These are phyloP conservation scores for Seminavis robusta DNA, from an alignment of 108 stramenopile genomes.

Conservation along the genomic window DNA sequence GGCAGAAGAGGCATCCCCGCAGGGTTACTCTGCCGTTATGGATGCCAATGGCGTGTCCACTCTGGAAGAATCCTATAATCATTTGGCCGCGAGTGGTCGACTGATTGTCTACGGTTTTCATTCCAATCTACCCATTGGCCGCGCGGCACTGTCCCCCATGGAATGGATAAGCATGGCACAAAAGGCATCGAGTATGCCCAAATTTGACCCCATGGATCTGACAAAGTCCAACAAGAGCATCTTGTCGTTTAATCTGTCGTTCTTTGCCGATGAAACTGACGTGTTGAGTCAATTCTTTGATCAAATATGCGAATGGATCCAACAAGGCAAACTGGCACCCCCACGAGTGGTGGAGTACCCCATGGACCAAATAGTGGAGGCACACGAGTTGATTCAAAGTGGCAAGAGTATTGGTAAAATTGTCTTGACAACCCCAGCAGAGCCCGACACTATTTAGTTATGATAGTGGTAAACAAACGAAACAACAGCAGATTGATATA, in stretches of 20 bases:
- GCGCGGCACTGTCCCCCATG: conserved; percentile 59
- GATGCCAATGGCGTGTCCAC: conserved; percentile 88
- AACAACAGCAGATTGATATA: no score
- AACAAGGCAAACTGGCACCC: conserved; percentile 38
- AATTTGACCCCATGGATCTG: conserved; percentile 86
- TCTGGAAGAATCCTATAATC: conserved; percentile 72
- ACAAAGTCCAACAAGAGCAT: conserved; percentile 63
- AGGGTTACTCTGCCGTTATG: conserved; percentile 68
- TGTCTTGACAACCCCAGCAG: conserved; percentile 40
- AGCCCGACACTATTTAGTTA: no score
- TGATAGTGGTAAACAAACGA: no score
- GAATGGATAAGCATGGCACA: conserved; percentile 78
- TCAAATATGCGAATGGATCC: conserved; percentile 64
- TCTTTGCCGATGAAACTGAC: conserved; percentile 79
- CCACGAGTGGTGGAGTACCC: conserved; percentile 56
- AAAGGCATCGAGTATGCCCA: conserved; percentile 65
- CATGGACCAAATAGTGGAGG: conserved; percentile 63
- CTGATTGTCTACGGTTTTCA: conserved; percentile 89
- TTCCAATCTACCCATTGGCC: conserved; percentile 76
- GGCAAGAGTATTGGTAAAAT: conserved; percentile 85
- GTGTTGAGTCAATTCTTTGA: conserved; percentile 70
- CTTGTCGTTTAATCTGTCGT: conserved; percentile 84
- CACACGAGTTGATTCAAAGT: conserved; percentile 76
- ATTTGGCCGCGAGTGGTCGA: conserved; percentile 72
- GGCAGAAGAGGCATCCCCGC: conserved; percentile 31